These are phyloP conservation scores for Acrodontium crateriforme DNA, from an alignment of 2,329 filamentous ascomycete genomes.

Conservation along the genomic window DNA sequence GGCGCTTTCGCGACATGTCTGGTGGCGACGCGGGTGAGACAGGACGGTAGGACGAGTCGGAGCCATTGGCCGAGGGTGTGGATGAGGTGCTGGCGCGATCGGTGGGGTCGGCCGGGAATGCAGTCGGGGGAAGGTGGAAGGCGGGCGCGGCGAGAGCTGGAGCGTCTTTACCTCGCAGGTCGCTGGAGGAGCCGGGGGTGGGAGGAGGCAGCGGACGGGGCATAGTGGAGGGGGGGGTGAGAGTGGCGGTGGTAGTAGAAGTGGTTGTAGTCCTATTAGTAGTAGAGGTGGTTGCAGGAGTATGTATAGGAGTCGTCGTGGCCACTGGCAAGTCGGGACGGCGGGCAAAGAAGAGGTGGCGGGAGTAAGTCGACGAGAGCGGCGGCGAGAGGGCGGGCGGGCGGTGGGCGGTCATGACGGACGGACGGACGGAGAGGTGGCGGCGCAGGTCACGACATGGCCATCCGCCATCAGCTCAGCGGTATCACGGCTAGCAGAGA, in stretches of 20 bases:
- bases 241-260: slow-evolving; percentile 12
- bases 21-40: slow-evolving; percentile 30
- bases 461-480: too few species aligned
- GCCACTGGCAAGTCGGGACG: slow-evolving; percentile 7
- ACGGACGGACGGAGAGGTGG: not conserved
- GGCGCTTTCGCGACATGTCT: slow-evolving; percentile 21
- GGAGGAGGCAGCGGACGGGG: slow-evolving; percentile 53
- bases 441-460: too few species aligned
- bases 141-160: slow-evolving; percentile 49
- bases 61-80: slow-evolving; percentile 33
- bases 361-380: slow-evolving; percentile 9
- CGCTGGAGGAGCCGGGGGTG: slow-evolving; percentile 67
- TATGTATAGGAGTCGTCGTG: too few species aligned
- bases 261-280: slow-evolving; percentile 21
- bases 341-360: slow-evolving; percentile 15
- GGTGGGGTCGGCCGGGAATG: slow-evolving; percentile 38
- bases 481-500: too few species aligned
- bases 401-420: not conserved
- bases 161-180: slow-evolving; percentile 59
- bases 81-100: slow-evolving; percentile 35
- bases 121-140: slow-evolving; percentile 67
- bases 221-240: too few species aligned
- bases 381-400: not conserved
- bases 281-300: slow-evolving; percentile 2
- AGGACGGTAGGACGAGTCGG: slow-evolving; percentile 38